Evolutionary conservation across 768 basidiomycete genomes (phyloP).

Genomic region (Panaeolus papilionaceus): DNA sequence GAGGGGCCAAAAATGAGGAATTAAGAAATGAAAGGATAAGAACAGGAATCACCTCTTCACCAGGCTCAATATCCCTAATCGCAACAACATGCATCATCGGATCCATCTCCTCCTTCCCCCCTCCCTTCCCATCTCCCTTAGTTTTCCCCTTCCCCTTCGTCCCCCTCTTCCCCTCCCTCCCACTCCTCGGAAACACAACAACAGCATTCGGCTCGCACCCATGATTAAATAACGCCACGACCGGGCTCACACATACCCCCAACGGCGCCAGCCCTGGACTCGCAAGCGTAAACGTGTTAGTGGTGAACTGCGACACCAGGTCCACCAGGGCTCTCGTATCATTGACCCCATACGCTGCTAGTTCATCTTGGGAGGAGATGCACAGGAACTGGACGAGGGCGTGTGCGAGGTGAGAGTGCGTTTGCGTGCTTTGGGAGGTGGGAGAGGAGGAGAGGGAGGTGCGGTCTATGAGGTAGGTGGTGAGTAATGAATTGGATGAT

Average conservation of each 20-base stretch:
- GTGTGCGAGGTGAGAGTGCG: slow-evolving; percentile 75
- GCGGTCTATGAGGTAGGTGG: slow-evolving; percentile 53
- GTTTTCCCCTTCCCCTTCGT: neutral
- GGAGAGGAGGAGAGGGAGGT: slow-evolving; percentile 43
- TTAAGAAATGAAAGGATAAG: neutral
- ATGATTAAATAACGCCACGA: slow-evolving; percentile 85
- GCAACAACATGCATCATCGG: slow-evolving; percentile 78
- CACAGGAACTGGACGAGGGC: slow-evolving; percentile 76
- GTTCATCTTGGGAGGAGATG: slow-evolving; percentile 61
- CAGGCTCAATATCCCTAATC: slow-evolving; percentile 62
- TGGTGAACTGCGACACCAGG: slow-evolving; percentile 87
- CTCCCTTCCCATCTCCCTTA: neutral
- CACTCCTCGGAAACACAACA: slow-evolving; percentile 82
- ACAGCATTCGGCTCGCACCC: slow-evolving; percentile 89
- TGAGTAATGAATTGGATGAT: neutral
- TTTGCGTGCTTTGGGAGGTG: slow-evolving; percentile 53
- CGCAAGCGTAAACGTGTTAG: slow-evolving; percentile 90
- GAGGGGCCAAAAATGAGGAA: too few species aligned
- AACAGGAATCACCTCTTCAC: slow-evolving; percentile 67
- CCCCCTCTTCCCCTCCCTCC: neutral
- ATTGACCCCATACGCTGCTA: slow-evolving; percentile 60
- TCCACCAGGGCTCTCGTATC: slow-evolving; percentile 71
- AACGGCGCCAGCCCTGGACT: slow-evolving; percentile 79
- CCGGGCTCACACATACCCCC: slow-evolving; percentile 84
- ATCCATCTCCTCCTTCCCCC: slow-evolving; percentile 40